A percentile compares a stretch with the other conserved stretches of the same genome.
Conservation (phyloP, 768 basidiomycete species). For the Pleurotus tuoliensis region DNA sequence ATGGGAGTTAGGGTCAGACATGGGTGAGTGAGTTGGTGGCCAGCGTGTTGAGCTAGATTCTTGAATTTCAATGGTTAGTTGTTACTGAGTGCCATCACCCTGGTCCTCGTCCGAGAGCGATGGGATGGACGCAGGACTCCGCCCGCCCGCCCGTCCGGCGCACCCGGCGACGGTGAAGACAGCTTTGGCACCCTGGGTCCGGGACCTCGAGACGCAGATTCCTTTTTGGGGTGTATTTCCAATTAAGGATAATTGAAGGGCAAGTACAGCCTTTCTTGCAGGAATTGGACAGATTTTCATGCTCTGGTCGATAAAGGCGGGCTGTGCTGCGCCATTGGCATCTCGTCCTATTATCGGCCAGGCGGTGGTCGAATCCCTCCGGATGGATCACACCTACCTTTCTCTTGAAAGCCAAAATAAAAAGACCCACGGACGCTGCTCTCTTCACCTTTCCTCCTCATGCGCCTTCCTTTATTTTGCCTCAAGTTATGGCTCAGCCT, state of each 20-base stretch:
- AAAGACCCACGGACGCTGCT: neutral
- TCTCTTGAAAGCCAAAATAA: neutral
- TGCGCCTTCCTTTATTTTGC: slow-evolving; percentile 6
- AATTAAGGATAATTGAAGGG: slow-evolving; percentile 37
- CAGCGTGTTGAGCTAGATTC: neutral
- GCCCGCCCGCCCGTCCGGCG: neutral
- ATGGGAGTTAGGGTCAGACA: slow-evolving; percentile 20
- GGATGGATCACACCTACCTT: slow-evolving; percentile 34
- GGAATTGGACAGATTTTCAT: neutral
- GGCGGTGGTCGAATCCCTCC: slow-evolving; percentile 42
- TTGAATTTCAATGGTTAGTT: neutral
- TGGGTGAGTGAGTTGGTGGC: neutral
- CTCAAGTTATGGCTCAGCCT: slow-evolving; percentile 27
- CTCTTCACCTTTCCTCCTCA: slow-evolving; percentile 13
- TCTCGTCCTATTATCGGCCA: neutral
- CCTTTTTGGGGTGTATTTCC: slow-evolving; percentile 4
- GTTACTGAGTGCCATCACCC: slow-evolving; percentile 1
- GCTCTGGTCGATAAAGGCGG: neutral
- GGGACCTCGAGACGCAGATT: neutral
- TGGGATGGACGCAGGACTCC: neutral
- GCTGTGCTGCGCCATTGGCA: slow-evolving; percentile 7
- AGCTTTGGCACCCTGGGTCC: neutral
- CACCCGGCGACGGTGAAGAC: neutral
- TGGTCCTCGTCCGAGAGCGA: neutral
- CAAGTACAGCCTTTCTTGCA: neutral